Percentiles rank a stretch among this genome's conserved stretches.
These are phyloP conservation scores for Bondarzewia mesenterica DNA, from an alignment of 1,284 basidiomycete species.

Conservation along the genomic window DNA sequence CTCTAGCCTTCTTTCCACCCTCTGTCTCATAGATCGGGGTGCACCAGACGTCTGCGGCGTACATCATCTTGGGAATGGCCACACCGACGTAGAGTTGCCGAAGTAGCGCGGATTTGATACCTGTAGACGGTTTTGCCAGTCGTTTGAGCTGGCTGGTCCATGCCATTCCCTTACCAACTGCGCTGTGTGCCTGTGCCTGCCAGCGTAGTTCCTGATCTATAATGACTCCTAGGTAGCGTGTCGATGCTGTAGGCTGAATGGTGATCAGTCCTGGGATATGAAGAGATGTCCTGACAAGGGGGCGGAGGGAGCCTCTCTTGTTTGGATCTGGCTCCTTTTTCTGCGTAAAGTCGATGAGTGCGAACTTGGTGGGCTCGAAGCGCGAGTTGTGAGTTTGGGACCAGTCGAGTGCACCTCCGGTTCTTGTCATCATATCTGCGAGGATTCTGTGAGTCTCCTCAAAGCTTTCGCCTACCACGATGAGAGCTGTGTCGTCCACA, in stretches of 20 bases:
- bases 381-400: conserved; percentile 7
- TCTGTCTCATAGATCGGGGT: background rate
- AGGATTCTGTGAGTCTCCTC: background rate
- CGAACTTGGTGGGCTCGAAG: conserved; percentile 6
- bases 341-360: conserved; percentile 3
- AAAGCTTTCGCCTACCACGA: background rate
- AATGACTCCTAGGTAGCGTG: background rate
- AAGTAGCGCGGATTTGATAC: background rate
- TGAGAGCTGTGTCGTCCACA: conserved; percentile 1
- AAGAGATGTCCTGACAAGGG: background rate
- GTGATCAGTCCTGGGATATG: background rate
- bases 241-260: background rate
- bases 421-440: conserved; percentile 7
- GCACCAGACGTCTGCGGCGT: background rate
- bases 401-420: conserved; percentile 9
- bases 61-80: background rate
- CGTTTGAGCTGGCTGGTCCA: conserved; percentile 1
- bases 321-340: background rate
- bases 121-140: background rate
- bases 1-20: background rate
- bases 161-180: background rate
- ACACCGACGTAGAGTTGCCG: background rate
- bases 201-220: conserved; percentile 2
- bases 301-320: no score
- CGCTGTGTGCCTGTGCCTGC: background rate